Evolutionary conservation across 2,329 filamentous ascomycete genomes (phyloP).

Genomic region (Colletotrichum incanum): DNA sequence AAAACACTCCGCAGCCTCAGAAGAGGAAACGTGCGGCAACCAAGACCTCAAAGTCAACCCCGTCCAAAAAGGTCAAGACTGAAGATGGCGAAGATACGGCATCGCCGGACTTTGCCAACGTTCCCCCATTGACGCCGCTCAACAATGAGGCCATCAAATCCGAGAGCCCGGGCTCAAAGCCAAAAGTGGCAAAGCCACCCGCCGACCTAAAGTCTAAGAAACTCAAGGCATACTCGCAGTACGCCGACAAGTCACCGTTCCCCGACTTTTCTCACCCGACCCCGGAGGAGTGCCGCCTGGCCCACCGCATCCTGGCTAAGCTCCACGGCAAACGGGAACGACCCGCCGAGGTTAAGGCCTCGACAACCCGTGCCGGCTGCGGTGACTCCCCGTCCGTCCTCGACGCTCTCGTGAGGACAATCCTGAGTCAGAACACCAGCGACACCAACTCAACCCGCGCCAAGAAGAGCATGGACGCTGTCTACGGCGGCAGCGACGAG

Average conservation of each 20-base stretch:
- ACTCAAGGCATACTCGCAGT: slow-evolving; percentile 59
- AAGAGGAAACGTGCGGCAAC: slow-evolving; percentile 38
- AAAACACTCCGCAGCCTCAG: background rate
- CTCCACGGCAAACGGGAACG: slow-evolving; percentile 76
- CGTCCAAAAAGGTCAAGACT: slow-evolving; percentile 42
- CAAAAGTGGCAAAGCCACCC: slow-evolving; percentile 25
- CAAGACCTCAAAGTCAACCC: slow-evolving; percentile 15
- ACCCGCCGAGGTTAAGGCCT: slow-evolving; percentile 74
- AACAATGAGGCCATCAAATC: slow-evolving; percentile 36
- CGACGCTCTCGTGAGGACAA: slow-evolving; percentile 67
- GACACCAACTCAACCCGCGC: slow-evolving; percentile 73
- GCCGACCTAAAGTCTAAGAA: slow-evolving; percentile 58
- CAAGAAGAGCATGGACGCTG: slow-evolving; percentile 62
- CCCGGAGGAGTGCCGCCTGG: slow-evolving; percentile 76
- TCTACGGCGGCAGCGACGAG: slow-evolving; percentile 60
- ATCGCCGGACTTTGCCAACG: slow-evolving; percentile 9
- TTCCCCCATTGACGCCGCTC: slow-evolving; percentile 23
- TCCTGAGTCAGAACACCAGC: slow-evolving; percentile 69
- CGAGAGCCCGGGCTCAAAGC: slow-evolving; percentile 25
- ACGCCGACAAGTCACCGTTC: slow-evolving; percentile 71
- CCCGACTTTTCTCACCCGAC: slow-evolving; percentile 78
- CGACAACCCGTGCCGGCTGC: slow-evolving; percentile 76
- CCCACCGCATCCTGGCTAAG: slow-evolving; percentile 75
- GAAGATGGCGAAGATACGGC: slow-evolving; percentile 32
- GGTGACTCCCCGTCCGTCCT: slow-evolving; percentile 66